Base-by-base conservation (phyloP, 2,329 filamentous ascomycete genomes). In the Calonectria montana region DNA sequence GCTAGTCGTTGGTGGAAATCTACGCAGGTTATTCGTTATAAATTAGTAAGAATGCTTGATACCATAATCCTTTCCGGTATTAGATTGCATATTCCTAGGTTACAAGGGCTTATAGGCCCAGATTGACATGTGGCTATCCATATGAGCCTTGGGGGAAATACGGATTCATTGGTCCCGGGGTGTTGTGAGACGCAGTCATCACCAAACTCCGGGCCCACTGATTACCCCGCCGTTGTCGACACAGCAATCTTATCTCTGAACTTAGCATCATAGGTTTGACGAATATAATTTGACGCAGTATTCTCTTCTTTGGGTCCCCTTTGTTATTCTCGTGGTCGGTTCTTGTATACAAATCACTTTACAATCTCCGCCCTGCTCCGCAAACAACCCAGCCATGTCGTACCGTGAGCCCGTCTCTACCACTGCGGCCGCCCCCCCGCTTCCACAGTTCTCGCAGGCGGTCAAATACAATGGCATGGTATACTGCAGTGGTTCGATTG, bases 401-500 rank as follows among this genome's bases (percentile, higher is more conserved):
- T 59, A 39, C 53, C 53, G 53, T 13, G 53, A 59, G 18, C 35
- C 62, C 27, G 62, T 65, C 16, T 25, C 29, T 18, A 65, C 62
- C 4, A 48, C 29, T 10, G 62, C 70, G 0, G 76, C 75, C 12
- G 74, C 74, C 1, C 39, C 74, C 0, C 74, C 89, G 87, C 81
- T 90, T 43, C 88, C 88, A 0, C 87, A 91, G 76, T 88, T 90
- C 80, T 90, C 87, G 1, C 88, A 92, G 78, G 90, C 89, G 45
- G 85, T 92, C 76, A 86, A 90, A 74, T 87, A 87, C 80, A 90
- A 91, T 77, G 91, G 91, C 76, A 89, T 92, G 80, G 90, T 94
- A 27, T 94, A 92, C 84, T 93, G 91, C 84, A 92, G 91, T 2
- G 92, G 92, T 25, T 87, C 86, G 72, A 86, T 93, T 43, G 89